Percentiles rank a stretch among this genome's conserved stretches.
phyloP scores from a whole-genome alignment of 805 yeast species.

The Candida dajiaensis region DNA sequence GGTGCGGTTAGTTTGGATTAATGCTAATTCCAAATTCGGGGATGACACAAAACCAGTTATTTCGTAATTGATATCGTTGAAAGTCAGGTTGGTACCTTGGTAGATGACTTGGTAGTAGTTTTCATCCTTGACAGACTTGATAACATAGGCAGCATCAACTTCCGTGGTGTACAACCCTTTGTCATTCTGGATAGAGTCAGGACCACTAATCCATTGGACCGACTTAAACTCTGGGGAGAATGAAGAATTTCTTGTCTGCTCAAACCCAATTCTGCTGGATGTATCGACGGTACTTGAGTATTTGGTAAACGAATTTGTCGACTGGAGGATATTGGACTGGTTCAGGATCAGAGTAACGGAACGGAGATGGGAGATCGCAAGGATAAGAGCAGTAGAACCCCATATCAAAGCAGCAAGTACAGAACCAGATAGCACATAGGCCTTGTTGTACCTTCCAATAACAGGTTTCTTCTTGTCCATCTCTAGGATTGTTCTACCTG shows the following conservation, averaged over 20 bases:
- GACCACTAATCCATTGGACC: constrained; percentile 65
- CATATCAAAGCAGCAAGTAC: constrained; percentile 7
- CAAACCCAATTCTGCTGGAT: constrained; percentile 25
- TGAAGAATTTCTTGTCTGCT: constrained; percentile 45
- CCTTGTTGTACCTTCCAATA: background rate
- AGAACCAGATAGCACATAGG: constrained; percentile 7
- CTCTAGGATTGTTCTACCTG: background rate
- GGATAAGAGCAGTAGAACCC: constrained; percentile 8
- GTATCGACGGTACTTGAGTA: background rate
- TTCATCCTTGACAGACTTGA: constrained; percentile 45
- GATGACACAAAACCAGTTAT: constrained; percentile 58
- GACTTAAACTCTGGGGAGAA: constrained; percentile 47
- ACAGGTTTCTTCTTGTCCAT: background rate
- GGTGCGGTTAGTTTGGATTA: constrained; percentile 54
- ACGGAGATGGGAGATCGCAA: constrained; percentile 9
- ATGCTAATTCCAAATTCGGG: constrained; percentile 54
- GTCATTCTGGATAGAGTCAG: constrained; percentile 44
- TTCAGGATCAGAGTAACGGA: constrained; percentile 4
- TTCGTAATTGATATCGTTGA: constrained; percentile 30
- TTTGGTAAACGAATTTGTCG: background rate
- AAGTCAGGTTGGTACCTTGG: constrained; percentile 41
- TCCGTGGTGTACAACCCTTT: constrained; percentile 61
- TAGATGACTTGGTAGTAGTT: constrained; percentile 40
- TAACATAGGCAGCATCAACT: constrained; percentile 41
- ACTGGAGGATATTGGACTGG: constrained; percentile 5